Evolutionary conservation across 1,284 basidiomycete genomes (phyloP).

Genomic region (Sporisorium exsertum): DNA sequence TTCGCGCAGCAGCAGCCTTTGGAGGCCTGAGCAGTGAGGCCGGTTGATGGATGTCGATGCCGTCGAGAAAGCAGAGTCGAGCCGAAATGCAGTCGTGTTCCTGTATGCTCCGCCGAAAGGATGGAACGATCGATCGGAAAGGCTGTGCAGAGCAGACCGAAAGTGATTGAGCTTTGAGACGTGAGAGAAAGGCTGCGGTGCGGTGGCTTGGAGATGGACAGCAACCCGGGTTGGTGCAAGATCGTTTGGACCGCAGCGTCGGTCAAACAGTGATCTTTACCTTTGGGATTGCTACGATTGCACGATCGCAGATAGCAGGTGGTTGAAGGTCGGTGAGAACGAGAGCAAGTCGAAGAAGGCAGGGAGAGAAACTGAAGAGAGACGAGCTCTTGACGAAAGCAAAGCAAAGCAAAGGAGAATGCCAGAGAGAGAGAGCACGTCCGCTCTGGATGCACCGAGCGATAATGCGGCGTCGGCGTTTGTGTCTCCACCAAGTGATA

Average conservation of each 20-base stretch:
- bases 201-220: background rate
- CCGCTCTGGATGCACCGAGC: conserved; percentile 8
- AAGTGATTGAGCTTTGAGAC: background rate
- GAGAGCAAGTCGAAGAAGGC: background rate
- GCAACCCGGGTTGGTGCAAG: conserved; percentile 3
- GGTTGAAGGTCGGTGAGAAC: conserved; percentile 1
- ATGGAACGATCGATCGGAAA: background rate
- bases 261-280: conserved; percentile 13
- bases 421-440: background rate
- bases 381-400: conserved; percentile 4
- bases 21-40: background rate
- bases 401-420: conserved; percentile 3
- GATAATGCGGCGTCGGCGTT: conserved; percentile 13
- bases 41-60: background rate
- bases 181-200: background rate
- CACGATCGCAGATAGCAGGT: conserved; percentile 19
- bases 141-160: background rate
- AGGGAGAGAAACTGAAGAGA: background rate
- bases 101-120: background rate
- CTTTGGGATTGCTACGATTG: conserved; percentile 4
- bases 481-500: background rate
- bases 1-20: background rate
- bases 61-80: background rate
- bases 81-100: background rate
- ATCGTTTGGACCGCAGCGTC: conserved; percentile 25